Evolutionary conservation across 2,329 filamentous ascomycete genomes (phyloP), one percentile per base, ranked within the genome.

Genomic region (Verticillium zaregamsianum): DNA sequence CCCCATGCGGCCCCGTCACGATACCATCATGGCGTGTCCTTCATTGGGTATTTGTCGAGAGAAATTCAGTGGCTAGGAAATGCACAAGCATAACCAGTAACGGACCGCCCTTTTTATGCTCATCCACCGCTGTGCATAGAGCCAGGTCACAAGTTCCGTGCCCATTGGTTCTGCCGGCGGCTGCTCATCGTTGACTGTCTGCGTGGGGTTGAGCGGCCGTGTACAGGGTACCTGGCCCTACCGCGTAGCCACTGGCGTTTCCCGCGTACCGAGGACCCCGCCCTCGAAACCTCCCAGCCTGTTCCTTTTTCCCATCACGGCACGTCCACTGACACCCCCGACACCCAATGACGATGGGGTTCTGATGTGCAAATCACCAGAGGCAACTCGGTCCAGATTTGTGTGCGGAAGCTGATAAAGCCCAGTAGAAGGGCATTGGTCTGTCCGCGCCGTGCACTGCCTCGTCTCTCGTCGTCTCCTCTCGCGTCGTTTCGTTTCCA

Each of bases 171-270:
- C 54, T 25, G 39, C 40, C 33, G 33, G 61, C 61, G 3, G 23
- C 40, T 31, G 14, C 45, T 59, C 60, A 32, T 55, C 63, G 59
- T 65, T 64, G 17, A 55, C 31, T 25, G 17, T 45, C 39, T 7
- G 3, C 39, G 39, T 45, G 39, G 39, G 39, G 20, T 52, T 52
- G 20, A 25, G 17, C 45, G 12, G 45, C 23, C 6, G 23, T 15
- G 45, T 52, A 52, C n/a, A 52, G 45, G 45, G 20, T 52, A 52
- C 45, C 20, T 52, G 45, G 7, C 45, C 3, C 20, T 23, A 23
- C 3, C 8, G 20, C 45, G 5, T 9, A n/a, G 45, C 45, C 45
- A 28, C 45, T 12, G 20, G 20, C n/a, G 45, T n/a, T 25, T 20
- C 45, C 23, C n/a, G 23, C 23, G 45, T 52, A 52, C 45, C 20